Base-by-base conservation (phyloP, 1,284 basidiomycete species). In the Sanguinoderma infundibulare region DNA sequence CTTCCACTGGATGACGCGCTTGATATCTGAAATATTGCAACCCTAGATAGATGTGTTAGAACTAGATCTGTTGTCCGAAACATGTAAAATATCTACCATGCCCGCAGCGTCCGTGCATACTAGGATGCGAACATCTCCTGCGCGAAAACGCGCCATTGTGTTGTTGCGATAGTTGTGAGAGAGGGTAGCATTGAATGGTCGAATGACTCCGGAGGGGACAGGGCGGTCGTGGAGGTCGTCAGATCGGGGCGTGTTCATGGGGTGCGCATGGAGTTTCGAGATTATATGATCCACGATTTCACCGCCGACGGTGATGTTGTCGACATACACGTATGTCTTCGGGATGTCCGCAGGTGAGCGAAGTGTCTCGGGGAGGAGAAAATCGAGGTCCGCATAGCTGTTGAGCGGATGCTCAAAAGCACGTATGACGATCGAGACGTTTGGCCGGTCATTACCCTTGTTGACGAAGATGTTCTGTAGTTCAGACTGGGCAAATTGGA, bases 401-500 rank as follows among this genome's bases (percentile, higher is more conserved):
- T 77, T 77, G 58, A 76, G 71, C 6, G 77, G 59, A 55, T 79
- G 66, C 15, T 80, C 66, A 6, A 77, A 78, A 4, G 74, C 74
- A 0, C 76, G 75, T 1, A 78, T 73, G 1, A 78, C 73, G 0
- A 77, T 56, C 2, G 79, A 74, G 7, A 81, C 74, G 61, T 78
- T 80, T 0, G 73, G 60, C 0, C 77, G 68, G 54, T 81, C 76
- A 60, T 81, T 81, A 5, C 77, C 79, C 2, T 72, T 39, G 28
- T 69, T 68, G 42, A 61, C 7, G 36, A 63, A 68, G 10, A 55
- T 34, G n/a, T 42, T 56, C 7, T 38, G 46, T 0, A 7, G 0
- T 6, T 24, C 14, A 20, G 51, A 38, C 2, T 26, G 52, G 2
- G 53, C 5, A 46, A 76, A 74, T 34, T 75, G 73, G 0, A 80